phyloP scores from a whole-genome alignment of 148 eudicot genomes.

The Amaranthus palmeri region DNA sequence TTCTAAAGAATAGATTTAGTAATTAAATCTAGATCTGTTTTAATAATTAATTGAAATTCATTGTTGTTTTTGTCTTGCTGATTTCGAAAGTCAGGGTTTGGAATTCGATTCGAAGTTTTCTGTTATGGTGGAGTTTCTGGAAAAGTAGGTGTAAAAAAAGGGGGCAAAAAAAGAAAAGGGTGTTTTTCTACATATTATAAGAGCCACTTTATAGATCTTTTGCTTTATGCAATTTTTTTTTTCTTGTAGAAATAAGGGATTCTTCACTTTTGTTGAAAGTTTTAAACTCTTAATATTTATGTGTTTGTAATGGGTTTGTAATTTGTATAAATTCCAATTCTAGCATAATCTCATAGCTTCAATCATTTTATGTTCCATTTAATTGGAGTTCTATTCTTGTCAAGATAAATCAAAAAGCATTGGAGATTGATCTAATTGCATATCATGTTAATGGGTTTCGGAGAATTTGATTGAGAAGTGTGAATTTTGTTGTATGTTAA shows the following conservation, averaged over 20 bases:
- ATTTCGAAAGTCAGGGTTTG: constrained; percentile 17
- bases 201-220: constrained; percentile 18
- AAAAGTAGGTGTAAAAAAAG: constrained; percentile 12
- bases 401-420: not conserved
- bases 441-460: not conserved
- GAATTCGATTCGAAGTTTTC: not conserved
- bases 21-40: constrained; percentile 14
- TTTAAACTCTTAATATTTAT: not conserved
- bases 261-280: constrained; percentile 16
- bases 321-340: constrained; percentile 4
- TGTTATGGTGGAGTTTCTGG: constrained; percentile 2
- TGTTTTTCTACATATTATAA: not conserved
- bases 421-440: constrained; percentile 1
- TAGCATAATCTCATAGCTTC: not conserved
- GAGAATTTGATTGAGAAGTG: no score
- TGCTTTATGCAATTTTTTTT: constrained; percentile 19
- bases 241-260: constrained; percentile 20
- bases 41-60: constrained; percentile 8
- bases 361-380: not conserved
- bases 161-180: not conserved
- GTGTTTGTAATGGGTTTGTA: not conserved
- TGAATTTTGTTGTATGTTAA: no score
- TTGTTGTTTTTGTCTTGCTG: not conserved
- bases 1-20: not conserved
- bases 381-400: constrained; percentile 2